phyloP scores from a whole-genome alignment of 257 asterid species.

The Nicotiana obtusifolia region DNA sequence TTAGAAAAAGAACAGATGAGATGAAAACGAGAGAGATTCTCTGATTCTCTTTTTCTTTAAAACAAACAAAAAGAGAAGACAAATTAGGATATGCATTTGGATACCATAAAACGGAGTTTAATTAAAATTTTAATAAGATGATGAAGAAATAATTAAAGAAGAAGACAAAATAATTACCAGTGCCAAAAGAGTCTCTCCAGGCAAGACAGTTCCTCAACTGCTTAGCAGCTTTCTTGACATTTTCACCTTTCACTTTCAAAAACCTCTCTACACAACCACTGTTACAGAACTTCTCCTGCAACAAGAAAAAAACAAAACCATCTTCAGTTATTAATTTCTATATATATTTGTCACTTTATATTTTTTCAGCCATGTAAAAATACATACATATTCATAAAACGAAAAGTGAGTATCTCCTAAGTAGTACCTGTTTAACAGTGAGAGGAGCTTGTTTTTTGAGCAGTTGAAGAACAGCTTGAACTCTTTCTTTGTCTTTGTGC shows the following conservation, averaged over 20 bases:
- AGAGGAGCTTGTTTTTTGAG: constrained; percentile 77
- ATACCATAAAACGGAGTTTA: too few species aligned
- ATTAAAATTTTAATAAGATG: not conserved
- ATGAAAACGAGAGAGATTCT: constrained; percentile 34
- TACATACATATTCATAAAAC: not conserved
- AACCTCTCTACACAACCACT: constrained; percentile 75
- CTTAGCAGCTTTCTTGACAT: constrained; percentile 84
- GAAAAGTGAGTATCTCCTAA: too few species aligned
- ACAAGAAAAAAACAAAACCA: not conserved
- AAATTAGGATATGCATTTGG: constrained; percentile 14
- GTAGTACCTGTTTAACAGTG: constrained; percentile 69
- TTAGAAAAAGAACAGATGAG: not conserved
- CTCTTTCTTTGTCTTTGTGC: constrained; percentile 51
- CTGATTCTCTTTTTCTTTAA: constrained; percentile 1
- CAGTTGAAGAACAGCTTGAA: constrained; percentile 60
- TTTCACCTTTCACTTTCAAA: constrained; percentile 69
- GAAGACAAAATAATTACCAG: constrained; percentile 35
- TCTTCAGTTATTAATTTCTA: not conserved
- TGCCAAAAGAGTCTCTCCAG: constrained; percentile 84
- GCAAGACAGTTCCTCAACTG: constrained; percentile 64
- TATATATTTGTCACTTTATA: too few species aligned
- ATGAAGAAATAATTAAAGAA: too few species aligned
- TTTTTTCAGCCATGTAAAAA: not conserved
- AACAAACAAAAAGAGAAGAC: constrained; percentile 24
- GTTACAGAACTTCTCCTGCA: constrained; percentile 83